phyloP scores from a whole-genome alignment of 345 rosid genomes.

The Eucalyptus camaldulensis region DNA sequence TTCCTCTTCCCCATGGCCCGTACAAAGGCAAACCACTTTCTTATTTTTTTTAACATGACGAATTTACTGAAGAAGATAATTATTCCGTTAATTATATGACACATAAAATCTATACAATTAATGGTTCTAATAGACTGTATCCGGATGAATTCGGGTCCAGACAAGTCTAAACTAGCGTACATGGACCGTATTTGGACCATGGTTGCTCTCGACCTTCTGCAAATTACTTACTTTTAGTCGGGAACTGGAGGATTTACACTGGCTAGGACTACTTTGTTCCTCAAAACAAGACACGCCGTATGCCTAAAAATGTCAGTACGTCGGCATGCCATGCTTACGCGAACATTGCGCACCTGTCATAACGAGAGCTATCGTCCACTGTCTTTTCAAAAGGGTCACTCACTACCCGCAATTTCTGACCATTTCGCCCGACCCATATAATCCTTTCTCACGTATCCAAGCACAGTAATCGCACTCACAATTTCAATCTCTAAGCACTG shows the following conservation, averaged over 20 bases:
- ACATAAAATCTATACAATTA: rapidly evolving
- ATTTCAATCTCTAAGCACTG: background rate
- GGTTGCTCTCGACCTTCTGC: background rate
- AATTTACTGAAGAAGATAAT: background rate
- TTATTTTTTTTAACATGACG: background rate
- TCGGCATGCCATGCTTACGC: background rate
- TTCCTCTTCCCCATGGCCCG: background rate
- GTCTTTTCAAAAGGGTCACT: background rate
- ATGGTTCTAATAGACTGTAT: rapidly evolving
- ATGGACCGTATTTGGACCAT: background rate
- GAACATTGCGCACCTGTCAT: background rate
- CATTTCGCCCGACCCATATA: background rate
- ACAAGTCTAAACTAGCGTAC: rapidly evolving
- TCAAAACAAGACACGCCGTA: background rate
- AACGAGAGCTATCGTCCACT: background rate
- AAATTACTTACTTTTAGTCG: background rate
- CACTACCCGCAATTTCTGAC: background rate
- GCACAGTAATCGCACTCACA: background rate
- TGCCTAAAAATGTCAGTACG: background rate
- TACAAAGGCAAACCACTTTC: background rate
- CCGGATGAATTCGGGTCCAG: rapidly evolving
- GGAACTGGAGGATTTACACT: background rate
- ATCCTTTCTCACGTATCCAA: background rate
- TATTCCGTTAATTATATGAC: background rate
- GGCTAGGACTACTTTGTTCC: rapidly evolving